A percentile compares a stretch with the other conserved stretches of the same genome.
Evolutionary conservation across 148 eudicot genomes (phyloP).

Genomic region (Diospyros lotus): DNA sequence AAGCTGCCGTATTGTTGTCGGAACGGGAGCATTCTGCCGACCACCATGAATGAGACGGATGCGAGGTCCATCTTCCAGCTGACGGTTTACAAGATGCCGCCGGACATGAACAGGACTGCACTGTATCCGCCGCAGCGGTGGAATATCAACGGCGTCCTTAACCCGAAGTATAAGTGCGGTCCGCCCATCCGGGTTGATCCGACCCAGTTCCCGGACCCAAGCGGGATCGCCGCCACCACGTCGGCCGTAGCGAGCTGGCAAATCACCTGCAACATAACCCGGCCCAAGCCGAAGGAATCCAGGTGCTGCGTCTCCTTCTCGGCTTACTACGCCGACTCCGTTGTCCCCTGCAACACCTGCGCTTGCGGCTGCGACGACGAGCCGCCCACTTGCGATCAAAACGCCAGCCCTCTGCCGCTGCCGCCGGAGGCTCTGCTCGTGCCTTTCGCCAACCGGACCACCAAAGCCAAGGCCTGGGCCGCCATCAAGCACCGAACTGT

Average conservation of each 20-base stretch:
- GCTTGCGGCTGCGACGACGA: constrained; percentile 43
- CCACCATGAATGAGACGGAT: constrained; percentile 62
- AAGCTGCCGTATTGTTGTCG: constrained; percentile 75
- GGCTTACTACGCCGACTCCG: constrained; percentile 44
- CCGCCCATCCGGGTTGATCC: constrained; percentile 61
- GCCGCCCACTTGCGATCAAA: constrained; percentile 18
- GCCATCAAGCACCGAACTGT: constrained; percentile 15
- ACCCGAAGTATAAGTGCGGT: constrained; percentile 67
- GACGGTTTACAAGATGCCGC: constrained; percentile 66
- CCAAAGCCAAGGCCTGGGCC: constrained; percentile 33
- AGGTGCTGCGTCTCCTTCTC: constrained; percentile 80
- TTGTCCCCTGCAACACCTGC: constrained; percentile 40
- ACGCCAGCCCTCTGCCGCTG: constrained; percentile 23
- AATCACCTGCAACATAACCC: constrained; percentile 70
- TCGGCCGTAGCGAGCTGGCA: constrained; percentile 82
- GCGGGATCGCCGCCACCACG: constrained; percentile 40
- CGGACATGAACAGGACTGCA: constrained; percentile 74
- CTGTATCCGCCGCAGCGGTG: constrained; percentile 80
- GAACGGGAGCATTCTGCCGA: constrained; percentile 67
- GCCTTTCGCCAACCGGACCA: constrained; percentile 43
- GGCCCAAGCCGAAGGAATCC: constrained; percentile 45
- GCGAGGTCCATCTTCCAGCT: constrained; percentile 62
- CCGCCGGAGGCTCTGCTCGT: constrained; percentile 43
- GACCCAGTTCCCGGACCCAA: constrained; percentile 64
- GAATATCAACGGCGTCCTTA: constrained; percentile 59